phyloP scores from a whole-genome alignment of 768 basidiomycete genomes.

The Hemileccinum rubropunctum region DNA sequence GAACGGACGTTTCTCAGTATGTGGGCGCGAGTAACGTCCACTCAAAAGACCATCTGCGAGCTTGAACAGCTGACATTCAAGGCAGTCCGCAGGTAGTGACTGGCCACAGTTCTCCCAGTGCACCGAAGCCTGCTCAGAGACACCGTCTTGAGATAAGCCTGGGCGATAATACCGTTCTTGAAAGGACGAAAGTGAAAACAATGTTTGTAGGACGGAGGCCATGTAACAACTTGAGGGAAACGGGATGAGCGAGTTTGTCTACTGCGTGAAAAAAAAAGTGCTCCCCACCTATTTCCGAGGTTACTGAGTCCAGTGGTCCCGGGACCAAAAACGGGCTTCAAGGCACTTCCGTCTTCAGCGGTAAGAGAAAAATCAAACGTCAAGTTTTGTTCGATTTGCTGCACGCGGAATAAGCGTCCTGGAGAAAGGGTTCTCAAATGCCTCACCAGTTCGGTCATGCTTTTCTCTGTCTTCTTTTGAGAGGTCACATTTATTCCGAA shows the following conservation, averaged over 20 bases:
- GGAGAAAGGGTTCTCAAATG: not conserved
- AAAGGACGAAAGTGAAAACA: constrained; percentile 82
- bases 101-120: constrained; percentile 67
- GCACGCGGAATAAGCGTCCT: not conserved
- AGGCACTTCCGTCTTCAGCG: constrained; percentile 78
- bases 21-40: constrained; percentile 81
- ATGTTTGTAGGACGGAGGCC: constrained; percentile 85
- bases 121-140: constrained; percentile 32
- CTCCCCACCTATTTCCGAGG: constrained; percentile 78
- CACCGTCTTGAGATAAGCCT: constrained; percentile 6
- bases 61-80: constrained; percentile 96
- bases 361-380: constrained; percentile 93
- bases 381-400: constrained; percentile 97
- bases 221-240: constrained; percentile 79
- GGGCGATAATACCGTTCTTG: constrained; percentile 59
- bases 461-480: constrained; percentile 91
- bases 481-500: constrained; percentile 87
- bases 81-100: constrained; percentile 72
- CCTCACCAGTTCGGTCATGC: constrained; percentile 89
- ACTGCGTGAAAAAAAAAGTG: not conserved
- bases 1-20: constrained; percentile 30
- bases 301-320: constrained; percentile 89
- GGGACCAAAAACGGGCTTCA: constrained; percentile 86
- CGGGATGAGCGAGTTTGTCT: not conserved
- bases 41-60: constrained; percentile 89